Conservation (phyloP, 176 grass and related monocot genomes). For the Hordeum vulgare region MorexV3_pseudomolecules_assembly NC_058521.1:475917808-475918307, state of each 20-base stretch:
- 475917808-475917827: conserved; percentile 35
- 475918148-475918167: conserved; percentile 52
- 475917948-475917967: conserved; percentile 62
- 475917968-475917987: conserved; percentile 37
- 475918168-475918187: conserved; percentile 55
- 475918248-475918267: conserved; percentile 39
- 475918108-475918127: conserved; percentile 76
- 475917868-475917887: conserved; percentile 60
- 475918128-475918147: conserved; percentile 39
- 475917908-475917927: conserved; percentile 41
- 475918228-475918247: conserved; percentile 43
- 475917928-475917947: conserved; percentile 49
- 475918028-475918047: conserved; percentile 80
- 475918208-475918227: conserved; percentile 67
- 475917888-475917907: conserved; percentile 44
- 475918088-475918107: conserved; percentile 75
- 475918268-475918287: conserved; percentile 64
- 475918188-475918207: conserved; percentile 43
- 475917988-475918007: conserved; percentile 54
- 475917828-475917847: conserved; percentile 38
- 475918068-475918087: conserved; percentile 80
- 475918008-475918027: conserved; percentile 55
- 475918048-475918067: conserved; percentile 69
- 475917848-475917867: conserved; percentile 46
- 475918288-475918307: conserved; percentile 58